A percentile compares a stretch with the other conserved stretches of the same genome.
Evolutionary conservation across 129 eudicot genomes (phyloP).

Genomic region (Flaveria ramosissima): DNA sequence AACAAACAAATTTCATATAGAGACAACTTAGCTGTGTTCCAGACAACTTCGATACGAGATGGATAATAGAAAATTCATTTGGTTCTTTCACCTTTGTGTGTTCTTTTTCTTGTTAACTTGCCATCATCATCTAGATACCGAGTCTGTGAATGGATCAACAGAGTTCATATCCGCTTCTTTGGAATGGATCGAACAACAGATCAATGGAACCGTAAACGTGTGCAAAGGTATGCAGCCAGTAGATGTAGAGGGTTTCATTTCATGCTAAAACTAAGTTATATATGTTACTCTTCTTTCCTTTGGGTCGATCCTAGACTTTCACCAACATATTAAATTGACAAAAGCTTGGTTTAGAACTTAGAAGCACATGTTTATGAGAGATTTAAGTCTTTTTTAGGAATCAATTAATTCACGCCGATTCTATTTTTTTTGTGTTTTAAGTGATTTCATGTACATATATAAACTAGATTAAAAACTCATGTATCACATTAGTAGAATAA

Average conservation of each 20-base stretch:
- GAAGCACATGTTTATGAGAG: no score
- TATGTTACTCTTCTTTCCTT: no score
- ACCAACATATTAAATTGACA: no score
- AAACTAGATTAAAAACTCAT: no score
- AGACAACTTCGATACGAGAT: background rate
- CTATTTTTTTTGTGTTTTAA: no score
- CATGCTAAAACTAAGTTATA: background rate
- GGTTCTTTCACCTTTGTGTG: background rate
- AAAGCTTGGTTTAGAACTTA: no score
- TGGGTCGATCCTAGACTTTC: no score
- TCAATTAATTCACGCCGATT: no score
- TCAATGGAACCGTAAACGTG: background rate
- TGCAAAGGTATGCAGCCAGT: slow-evolving; percentile 3
- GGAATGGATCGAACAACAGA: slow-evolving; percentile 10
- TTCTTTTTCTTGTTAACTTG: background rate
- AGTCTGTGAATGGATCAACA: background rate
- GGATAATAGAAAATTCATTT: background rate
- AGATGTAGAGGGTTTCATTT: background rate
- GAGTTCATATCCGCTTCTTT: background rate
- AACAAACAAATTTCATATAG: background rate
- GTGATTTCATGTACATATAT: no score
- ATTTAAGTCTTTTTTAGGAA: no score
- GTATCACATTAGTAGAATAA: no score
- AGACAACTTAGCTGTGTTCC: background rate
- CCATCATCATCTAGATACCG: background rate